phyloP scores from a whole-genome alignment of 176 grass and related monocot genomes.

The Bonia amplexicaulis region DNA sequence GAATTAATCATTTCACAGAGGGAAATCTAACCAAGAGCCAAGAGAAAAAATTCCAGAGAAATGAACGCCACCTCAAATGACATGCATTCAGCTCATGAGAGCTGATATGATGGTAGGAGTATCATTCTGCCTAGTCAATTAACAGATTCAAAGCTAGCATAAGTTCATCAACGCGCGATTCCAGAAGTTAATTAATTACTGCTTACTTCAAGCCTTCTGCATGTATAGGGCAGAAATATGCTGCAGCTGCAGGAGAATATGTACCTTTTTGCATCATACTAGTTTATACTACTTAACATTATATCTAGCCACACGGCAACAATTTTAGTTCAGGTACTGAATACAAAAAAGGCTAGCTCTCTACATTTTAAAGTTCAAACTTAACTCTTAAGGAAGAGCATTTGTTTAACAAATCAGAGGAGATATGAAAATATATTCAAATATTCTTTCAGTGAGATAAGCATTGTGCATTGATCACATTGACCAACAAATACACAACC shows the following conservation, averaged over 20 bases:
- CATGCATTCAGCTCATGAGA: background rate
- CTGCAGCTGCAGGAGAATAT: background rate
- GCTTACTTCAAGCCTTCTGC: too few species aligned
- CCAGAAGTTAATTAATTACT: background rate
- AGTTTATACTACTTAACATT: background rate
- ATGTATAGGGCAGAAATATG: too few species aligned
- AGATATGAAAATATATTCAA: background rate
- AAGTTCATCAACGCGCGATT: background rate
- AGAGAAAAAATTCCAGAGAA: background rate
- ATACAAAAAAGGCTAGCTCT: background rate
- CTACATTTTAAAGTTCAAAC: background rate
- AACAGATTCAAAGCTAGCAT: background rate
- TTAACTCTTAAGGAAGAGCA: background rate
- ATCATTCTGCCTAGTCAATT: background rate
- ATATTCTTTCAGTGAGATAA: background rate
- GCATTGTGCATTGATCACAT: background rate
- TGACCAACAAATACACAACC: background rate
- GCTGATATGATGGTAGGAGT: background rate
- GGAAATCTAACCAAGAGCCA: background rate
- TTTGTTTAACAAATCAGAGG: background rate
- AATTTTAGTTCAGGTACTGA: background rate
- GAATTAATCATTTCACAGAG: background rate
- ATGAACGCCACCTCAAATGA: background rate
- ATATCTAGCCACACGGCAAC: background rate
- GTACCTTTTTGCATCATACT: background rate